Evolutionary conservation across 768 basidiomycete genomes (phyloP).

Genomic region (Phanerodontia chrysosporium): DNA sequence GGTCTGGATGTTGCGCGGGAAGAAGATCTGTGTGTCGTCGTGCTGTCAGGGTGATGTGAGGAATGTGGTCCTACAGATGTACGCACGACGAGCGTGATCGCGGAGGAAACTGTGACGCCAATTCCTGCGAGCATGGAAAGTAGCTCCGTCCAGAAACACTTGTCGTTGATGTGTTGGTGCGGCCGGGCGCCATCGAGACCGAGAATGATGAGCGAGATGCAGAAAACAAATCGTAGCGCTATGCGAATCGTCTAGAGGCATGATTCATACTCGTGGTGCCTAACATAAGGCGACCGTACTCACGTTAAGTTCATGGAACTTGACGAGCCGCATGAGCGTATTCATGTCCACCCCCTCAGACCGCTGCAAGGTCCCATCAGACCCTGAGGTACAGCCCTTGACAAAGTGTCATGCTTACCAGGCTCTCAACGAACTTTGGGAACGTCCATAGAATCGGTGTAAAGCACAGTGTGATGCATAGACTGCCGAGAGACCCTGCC

Average conservation of each 20-base stretch:
- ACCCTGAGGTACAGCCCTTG: too few species aligned
- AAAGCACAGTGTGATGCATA: constrained; percentile 72
- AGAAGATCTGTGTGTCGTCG: constrained; percentile 73
- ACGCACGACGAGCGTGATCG: constrained; percentile 66
- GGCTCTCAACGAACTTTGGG: constrained; percentile 54
- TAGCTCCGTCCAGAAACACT: constrained; percentile 45
- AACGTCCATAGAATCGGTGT: constrained; percentile 69
- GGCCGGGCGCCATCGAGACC: constrained; percentile 64
- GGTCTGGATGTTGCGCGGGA: constrained; percentile 58
- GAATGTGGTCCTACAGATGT: background rate
- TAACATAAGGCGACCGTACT: too few species aligned
- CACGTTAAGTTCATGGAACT: constrained; percentile 82
- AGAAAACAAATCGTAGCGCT: constrained; percentile 70
- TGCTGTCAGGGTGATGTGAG: background rate
- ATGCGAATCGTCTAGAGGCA: constrained; percentile 59
- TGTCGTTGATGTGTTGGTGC: constrained; percentile 63
- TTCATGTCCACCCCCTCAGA: constrained; percentile 56
- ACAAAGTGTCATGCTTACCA: constrained; percentile 39
- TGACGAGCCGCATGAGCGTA: constrained; percentile 70
- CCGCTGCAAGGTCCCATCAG: constrained; percentile 42
- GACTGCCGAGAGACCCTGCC: constrained; percentile 62
- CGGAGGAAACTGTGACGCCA: constrained; percentile 65
- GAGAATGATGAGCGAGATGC: constrained; percentile 58
- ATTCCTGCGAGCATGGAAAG: constrained; percentile 54
- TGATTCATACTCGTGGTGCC: constrained; percentile 2